Evolutionary conservation across 108 stramenopile species (phyloP), one percentile per base, ranked within the genome.

Genomic region (Skeletonema menzelii): DNA sequence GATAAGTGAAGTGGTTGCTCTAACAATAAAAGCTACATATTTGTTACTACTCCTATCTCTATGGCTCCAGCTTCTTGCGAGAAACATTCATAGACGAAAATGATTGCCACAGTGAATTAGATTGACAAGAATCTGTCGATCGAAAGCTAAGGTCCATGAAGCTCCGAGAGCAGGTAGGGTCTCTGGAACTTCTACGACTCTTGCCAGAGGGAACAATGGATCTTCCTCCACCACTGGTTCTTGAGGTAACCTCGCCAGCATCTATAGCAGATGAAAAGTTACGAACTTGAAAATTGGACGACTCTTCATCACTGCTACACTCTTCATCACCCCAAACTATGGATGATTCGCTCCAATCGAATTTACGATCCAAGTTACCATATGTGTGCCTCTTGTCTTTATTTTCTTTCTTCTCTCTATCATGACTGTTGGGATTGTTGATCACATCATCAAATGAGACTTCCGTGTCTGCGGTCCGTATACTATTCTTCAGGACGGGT

Each of bases 271-370:
- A 17, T 32, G 7, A 7, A 32, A 19, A 19, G 17, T 47, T 6
- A 17, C 46, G 19, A 47, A 47, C 17, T 47, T 47, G 6, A 42
- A 0, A 15, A 10, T 17, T 17, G 8, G 49, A 22, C 20, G 49
- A 53, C 49, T 22, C 49, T 53, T 53, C 49, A 53, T 53, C 49
- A 53, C 49, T 24, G 49, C 49, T 53, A 22, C 22, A 53, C 22
- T 22, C 22, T 53, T 53, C 49, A 22, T 53, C 49, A 10, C 49
- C 49, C 49, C 49, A 53, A 20, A 53, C 49, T 24, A 53, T 53
- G 8, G 49, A 53, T 53, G 49, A 53, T 53, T 53, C 49, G 22
- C 49, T 53, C 49, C 49, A 53, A 22, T 53, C 49, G 10, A 53
- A 24, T 22, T 53, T 22, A 53, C n/a, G n/a, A n/a, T 53, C 49